Percentiles rank a stretch among this genome's conserved stretches.
Conservation (phyloP, 495 filamentous ascomycete genomes). For the Entonaema liquescens region DNA sequence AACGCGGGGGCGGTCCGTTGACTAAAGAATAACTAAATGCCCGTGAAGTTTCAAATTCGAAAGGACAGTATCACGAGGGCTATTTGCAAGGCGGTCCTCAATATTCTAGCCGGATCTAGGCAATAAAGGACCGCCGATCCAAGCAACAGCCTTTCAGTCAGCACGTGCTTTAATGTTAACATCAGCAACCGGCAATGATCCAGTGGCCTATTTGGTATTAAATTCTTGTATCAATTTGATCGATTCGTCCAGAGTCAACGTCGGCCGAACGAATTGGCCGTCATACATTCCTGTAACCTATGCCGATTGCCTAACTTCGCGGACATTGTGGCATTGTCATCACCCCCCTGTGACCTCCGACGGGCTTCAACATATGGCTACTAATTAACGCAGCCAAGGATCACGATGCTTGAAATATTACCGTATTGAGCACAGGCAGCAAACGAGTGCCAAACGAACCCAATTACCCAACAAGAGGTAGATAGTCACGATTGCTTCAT, state of each 20-base stretch:
- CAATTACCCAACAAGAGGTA: conserved; percentile 9
- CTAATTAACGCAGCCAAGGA: conserved; percentile 33
- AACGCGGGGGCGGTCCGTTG: conserved; percentile 37
- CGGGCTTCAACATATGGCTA: conserved; percentile 23
- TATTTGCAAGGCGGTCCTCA: conserved; percentile 30
- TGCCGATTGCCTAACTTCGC: conserved; percentile 18
- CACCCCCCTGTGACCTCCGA: conserved; percentile 25
- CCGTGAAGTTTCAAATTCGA: conserved; percentile 37
- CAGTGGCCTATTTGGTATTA: not conserved
- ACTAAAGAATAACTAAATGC: conserved; percentile 17
- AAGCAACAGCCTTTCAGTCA: conserved; percentile 13
- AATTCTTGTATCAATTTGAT: not conserved
- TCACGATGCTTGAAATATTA: conserved; percentile 28
- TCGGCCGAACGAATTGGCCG: conserved; percentile 27
- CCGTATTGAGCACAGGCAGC: conserved; percentile 23
- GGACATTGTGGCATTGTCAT: conserved; percentile 38
- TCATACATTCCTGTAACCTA: conserved; percentile 12
- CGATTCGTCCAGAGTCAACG: conserved; percentile 31
- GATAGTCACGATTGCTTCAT: conserved; percentile 19
- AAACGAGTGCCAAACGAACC: conserved; percentile 20
- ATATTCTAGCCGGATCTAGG: conserved; percentile 40
- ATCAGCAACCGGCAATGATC: conserved; percentile 14
- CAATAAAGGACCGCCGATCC: conserved; percentile 27
- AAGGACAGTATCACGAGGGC: conserved; percentile 36
- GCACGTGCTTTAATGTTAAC: conserved; percentile 27